Evolutionary conservation across 495 filamentous ascomycete species (phyloP), one percentile per base, ranked within the genome.

Genomic region (Penicillium coprophilum): DNA sequence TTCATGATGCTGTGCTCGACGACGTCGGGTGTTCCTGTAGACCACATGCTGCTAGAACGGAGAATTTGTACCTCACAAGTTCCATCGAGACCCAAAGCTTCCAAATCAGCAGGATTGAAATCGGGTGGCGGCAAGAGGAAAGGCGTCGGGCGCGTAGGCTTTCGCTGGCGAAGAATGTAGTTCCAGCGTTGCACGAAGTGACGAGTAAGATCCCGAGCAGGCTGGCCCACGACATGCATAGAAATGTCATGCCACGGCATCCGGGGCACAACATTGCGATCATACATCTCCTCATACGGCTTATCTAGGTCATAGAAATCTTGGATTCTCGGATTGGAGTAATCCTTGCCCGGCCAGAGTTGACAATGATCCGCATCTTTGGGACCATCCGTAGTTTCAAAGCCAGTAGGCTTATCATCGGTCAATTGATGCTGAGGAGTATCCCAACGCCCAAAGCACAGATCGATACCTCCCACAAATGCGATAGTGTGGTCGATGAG

Each of bases 161-260:
- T 96, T 31, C 94, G 85, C 46, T 95, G 91, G 13, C 94, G 92
- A 41, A 97, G 82, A 45, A 99, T 87, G 58, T 96, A 99, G 65
- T 99, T 97, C 94, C 94, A 99, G 58, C 94, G 80, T 71, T 99
- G 94, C n/a, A 97, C 92, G 64, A 99, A 99, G 72, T 97, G 94
- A 15, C 94, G 83, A 21, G 92, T 96, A 45, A 97, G 81, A 74
- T 99, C 94, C 50, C 94, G 81, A 2, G 94, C 94, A 1, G 94
- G 94, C 66, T 97, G 94, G 36, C 94, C 94, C 23, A 97, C 92
- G 24, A 99, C 87, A 73, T 99, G 94, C 94, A 99, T 99, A 11
- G 87, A 85, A 50, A 99, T 94, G 70, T 99, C 94, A 65, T 99
- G 94, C 94, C 94, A 99, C 3, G 95, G 95, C 94, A 97, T 99